Conservation (phyloP, 176 grass and related monocot genomes). For the Oryza rufipogon region DNA sequence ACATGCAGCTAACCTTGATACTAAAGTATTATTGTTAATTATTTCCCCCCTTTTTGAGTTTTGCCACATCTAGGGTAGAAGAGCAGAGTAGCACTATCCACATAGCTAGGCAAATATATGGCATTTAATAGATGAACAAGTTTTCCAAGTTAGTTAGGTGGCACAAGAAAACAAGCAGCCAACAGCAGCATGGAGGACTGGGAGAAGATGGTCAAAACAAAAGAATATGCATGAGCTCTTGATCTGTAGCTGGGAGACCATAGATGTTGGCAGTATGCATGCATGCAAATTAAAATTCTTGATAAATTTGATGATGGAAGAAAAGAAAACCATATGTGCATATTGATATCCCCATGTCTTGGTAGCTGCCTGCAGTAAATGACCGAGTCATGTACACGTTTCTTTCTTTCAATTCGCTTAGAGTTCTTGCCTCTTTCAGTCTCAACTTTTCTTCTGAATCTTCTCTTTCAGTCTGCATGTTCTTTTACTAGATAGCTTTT, state of each 20-base stretch:
- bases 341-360: background rate
- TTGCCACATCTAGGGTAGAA: constrained; percentile 4
- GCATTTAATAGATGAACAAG: constrained; percentile 42
- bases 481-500: background rate
- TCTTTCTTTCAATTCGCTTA: background rate
- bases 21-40: background rate
- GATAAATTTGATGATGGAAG: background rate
- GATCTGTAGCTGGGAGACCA: constrained; percentile 30
- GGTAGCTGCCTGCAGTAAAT: background rate
- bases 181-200: constrained; percentile 28
- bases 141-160: constrained; percentile 51
- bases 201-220: constrained; percentile 44
- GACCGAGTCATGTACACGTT: background rate
- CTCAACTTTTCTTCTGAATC: background rate
- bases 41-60: background rate
- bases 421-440: background rate
- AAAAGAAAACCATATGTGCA: background rate
- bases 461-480: background rate
- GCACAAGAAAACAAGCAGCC: constrained; percentile 47
- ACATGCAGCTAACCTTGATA: constrained; percentile 34
- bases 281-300: background rate
- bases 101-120: background rate
- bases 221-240: constrained; percentile 4
- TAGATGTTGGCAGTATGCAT: constrained; percentile 30
- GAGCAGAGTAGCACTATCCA: background rate